Base-by-base conservation (phyloP, 768 basidiomycete genomes). In the Auricularia cornea region DNA sequence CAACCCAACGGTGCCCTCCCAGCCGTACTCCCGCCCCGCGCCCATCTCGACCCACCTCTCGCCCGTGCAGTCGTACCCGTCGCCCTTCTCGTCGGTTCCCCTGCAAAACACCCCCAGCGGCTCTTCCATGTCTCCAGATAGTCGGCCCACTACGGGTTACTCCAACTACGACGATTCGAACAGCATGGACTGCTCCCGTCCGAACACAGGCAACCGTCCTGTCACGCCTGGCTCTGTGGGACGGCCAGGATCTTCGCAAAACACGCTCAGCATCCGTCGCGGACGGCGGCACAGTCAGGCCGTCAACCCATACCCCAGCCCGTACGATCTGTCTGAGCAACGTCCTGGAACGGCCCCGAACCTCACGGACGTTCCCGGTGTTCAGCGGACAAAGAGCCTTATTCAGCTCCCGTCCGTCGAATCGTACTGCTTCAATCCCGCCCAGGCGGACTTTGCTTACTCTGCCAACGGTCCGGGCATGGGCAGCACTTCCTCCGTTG, bases 221-320 rank as follows among this genome's bases (percentile, higher is more conserved):
- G 70, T 80, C 29, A 86, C 89, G 11, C 87, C 87, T 61, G 83
- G 87, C 26, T 26, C 82, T 85, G 18, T 77, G 83, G 30, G 54
- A 14, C 86, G 90, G 2, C 41, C 31, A 23, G 61, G 41, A 28
- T 60, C 59, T 16, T 38, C 54, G 41, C 44, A 48, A 26, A 59
- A 61, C 16, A 63, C 87, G 18, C 74, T 90, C 61, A 86, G 87
- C 72, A 82, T 92, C 38, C 84, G 89, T 30, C 82, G 91, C 32
- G 81, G 82, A 54, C 82, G 91, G 52, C 83, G 91, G 63, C 91
- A 92, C 73, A 90, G 88, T 72, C 91, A 93, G 72, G 91, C 90
- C 1, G 86, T 93, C 80, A 89, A 86, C 69, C 91, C 91, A 14
- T 93, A 93, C 74, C 91, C 91, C 20, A 87, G 85, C 65, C 89